Evolutionary conservation across 768 basidiomycete genomes (phyloP).

Genomic region (Gymnopilus dilepis): DNA sequence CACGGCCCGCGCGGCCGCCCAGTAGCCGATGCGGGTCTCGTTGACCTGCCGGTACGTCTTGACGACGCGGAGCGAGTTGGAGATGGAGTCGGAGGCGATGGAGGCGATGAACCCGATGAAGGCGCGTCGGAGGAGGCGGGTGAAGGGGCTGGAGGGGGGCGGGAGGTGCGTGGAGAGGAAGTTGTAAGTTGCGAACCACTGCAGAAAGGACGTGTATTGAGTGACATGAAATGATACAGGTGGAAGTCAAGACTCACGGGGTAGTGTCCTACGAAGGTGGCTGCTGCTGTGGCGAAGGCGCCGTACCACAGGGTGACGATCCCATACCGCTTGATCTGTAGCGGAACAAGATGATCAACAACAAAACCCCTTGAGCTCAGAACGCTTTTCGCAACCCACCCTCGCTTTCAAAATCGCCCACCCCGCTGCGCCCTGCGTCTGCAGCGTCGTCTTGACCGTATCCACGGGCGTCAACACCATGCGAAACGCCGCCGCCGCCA

Average conservation of each 20-base stretch:
- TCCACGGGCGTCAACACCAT: conserved; percentile 95
- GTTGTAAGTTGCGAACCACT: conserved; percentile 91
- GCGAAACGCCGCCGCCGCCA: conserved; percentile 83
- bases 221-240: background rate
- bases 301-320: conserved; percentile 87
- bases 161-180: conserved; percentile 72
- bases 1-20: conserved; percentile 77
- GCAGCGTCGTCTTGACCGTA: conserved; percentile 94
- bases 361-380: background rate
- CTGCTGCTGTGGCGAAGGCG: conserved; percentile 89
- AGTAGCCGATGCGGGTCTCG: conserved; percentile 78
- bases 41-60: conserved; percentile 97
- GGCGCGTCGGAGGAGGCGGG: conserved; percentile 78
- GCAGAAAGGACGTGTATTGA: conserved; percentile 12
- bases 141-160: conserved; percentile 49
- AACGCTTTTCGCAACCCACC: conserved; percentile 39
- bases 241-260: conserved; percentile 54
- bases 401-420: conserved; percentile 68
- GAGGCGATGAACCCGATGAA: conserved; percentile 92
- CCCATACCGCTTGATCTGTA: conserved; percentile 75
- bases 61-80: conserved; percentile 89
- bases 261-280: conserved; percentile 93
- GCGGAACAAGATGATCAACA: background rate
- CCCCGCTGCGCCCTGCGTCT: conserved; percentile 83
- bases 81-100: conserved; percentile 82